A percentile compares a stretch with the other conserved stretches of the same genome.
phyloP scores from a whole-genome alignment of 2,329 filamentous ascomycete species.

The Penicillium janthinellum region DNA sequence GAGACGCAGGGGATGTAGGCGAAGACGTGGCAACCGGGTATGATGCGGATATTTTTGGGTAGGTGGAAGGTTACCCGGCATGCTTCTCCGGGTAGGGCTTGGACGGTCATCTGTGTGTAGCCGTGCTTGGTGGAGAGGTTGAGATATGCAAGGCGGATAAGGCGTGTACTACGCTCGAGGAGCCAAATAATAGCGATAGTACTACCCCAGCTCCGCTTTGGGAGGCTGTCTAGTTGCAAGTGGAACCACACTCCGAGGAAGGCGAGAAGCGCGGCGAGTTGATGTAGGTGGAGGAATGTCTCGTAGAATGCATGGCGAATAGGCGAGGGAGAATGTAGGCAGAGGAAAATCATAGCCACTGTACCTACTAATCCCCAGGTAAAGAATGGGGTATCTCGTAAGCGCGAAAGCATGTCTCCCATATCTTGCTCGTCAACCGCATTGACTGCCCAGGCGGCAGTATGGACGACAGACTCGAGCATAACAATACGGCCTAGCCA shows the following conservation, averaged over 20 bases:
- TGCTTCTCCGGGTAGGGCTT: conserved; percentile 62
- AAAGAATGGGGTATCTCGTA: conserved; percentile 46
- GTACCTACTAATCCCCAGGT: conserved; percentile 50
- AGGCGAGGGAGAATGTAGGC: conserved; percentile 58
- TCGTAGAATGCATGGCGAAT: conserved; percentile 96
- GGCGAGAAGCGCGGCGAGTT: conserved; percentile 46
- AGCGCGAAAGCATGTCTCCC: conserved; percentile 35
- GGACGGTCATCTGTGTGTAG: conserved; percentile 55
- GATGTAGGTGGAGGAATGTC: conserved; percentile 67
- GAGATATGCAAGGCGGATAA: conserved; percentile 54
- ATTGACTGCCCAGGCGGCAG: conserved; percentile 75
- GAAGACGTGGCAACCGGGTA: conserved; percentile 62
- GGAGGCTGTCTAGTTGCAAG: conserved; percentile 44
- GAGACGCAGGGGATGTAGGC: conserved; percentile 58
- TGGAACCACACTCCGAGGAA: conserved; percentile 50
- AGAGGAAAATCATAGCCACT: conserved; percentile 42
- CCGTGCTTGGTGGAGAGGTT: conserved; percentile 55
- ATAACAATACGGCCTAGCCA: conserved; percentile 79
- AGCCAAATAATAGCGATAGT: conserved; percentile 44
- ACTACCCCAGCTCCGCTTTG: conserved; percentile 44
- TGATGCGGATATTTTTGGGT: conserved; percentile 55
- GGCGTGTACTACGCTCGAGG: conserved; percentile 49
- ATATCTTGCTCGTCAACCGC: conserved; percentile 47
- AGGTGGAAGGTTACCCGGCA: conserved; percentile 63
- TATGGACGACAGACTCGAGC: conserved; percentile 71